Conservation (phyloP, 345 rosid species). For the Draba incana region DNA sequence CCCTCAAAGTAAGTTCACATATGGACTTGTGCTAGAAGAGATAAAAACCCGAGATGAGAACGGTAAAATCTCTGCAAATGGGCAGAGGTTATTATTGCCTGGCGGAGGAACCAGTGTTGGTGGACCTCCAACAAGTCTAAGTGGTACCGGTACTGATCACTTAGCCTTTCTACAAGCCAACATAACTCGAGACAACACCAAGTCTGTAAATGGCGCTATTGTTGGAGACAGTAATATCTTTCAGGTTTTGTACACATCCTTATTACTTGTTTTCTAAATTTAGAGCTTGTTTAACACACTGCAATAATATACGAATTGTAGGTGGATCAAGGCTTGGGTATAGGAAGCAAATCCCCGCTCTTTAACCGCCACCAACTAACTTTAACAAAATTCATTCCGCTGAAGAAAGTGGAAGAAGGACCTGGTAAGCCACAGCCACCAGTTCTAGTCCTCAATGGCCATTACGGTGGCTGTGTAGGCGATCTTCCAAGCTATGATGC, state of each 20-base stretch:
- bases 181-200: slow-evolving; percentile 97
- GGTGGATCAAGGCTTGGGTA: slow-evolving; percentile 98
- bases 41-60: slow-evolving; percentile 96
- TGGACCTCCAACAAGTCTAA: slow-evolving; percentile 98
- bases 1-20: slow-evolving; percentile 95
- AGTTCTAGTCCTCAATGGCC: slow-evolving; percentile 90
- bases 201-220: slow-evolving; percentile 87
- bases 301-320: slow-evolving; percentile 38
- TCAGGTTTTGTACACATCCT: slow-evolving; percentile 55
- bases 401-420: slow-evolving; percentile 87
- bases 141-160: slow-evolving; percentile 92
- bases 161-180: slow-evolving; percentile 93
- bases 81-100: slow-evolving; percentile 89
- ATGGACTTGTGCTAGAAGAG: slow-evolving; percentile 98
- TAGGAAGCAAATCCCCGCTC: slow-evolving; percentile 94
- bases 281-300: no score
- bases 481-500: slow-evolving; percentile 98
- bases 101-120: slow-evolving; percentile 97
- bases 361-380: slow-evolving; percentile 96
- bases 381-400: slow-evolving; percentile 77
- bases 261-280: no score
- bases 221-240: slow-evolving; percentile 96
- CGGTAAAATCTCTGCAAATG: slow-evolving; percentile 81
- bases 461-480: slow-evolving; percentile 97
- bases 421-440: slow-evolving; percentile 85